A percentile compares a stretch with the other conserved stretches of the same genome.
Evolutionary conservation across 805 yeast species (phyloP).

Genomic region (Clavispora vitiphila): DNA sequence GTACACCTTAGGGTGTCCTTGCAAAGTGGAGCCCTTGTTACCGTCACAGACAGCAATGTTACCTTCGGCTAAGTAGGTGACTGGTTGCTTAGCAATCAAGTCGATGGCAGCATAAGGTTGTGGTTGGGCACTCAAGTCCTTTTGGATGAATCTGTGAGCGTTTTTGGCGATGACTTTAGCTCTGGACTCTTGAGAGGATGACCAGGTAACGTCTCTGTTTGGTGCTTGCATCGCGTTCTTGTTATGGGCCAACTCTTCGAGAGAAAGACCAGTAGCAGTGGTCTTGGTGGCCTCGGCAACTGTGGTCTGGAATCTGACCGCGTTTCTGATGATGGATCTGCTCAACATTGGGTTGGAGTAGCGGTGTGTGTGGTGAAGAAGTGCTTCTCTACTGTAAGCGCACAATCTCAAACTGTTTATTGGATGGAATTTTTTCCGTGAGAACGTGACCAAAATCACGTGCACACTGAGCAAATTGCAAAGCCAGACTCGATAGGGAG

Average conservation of each 20-base stretch:
- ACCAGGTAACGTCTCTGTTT: constrained; percentile 67
- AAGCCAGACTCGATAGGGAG: too few species aligned
- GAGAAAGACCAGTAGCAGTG: constrained; percentile 15
- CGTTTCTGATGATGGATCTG: constrained; percentile 6
- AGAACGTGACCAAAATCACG: neutral
- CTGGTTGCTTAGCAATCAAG: constrained; percentile 68
- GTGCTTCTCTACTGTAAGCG: constrained; percentile 2
- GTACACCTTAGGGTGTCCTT: constrained; percentile 80
- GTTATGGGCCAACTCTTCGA: constrained; percentile 18
- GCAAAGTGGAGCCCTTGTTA: constrained; percentile 57
- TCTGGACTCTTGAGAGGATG: constrained; percentile 60
- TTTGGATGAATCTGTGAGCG: constrained; percentile 64
- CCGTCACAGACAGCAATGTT: constrained; percentile 82
- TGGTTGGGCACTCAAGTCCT: constrained; percentile 65
- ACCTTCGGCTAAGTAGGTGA: constrained; percentile 49
- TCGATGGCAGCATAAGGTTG: constrained; percentile 82
- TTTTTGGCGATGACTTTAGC: constrained; percentile 47
- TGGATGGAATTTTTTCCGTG: constrained; percentile 1
- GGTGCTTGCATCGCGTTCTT: constrained; percentile 64
- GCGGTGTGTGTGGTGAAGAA: neutral
- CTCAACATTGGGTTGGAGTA: constrained; percentile 4
- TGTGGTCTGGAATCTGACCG: constrained; percentile 10
- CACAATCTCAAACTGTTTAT: neutral
- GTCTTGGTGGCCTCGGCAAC: constrained; percentile 5
- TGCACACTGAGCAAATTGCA: too few species aligned